Evolutionary conservation across 2,329 filamentous ascomycete genomes (phyloP), one percentile per base, ranked within the genome.

Genomic region (Colletotrichum sansevieriae): DNA sequence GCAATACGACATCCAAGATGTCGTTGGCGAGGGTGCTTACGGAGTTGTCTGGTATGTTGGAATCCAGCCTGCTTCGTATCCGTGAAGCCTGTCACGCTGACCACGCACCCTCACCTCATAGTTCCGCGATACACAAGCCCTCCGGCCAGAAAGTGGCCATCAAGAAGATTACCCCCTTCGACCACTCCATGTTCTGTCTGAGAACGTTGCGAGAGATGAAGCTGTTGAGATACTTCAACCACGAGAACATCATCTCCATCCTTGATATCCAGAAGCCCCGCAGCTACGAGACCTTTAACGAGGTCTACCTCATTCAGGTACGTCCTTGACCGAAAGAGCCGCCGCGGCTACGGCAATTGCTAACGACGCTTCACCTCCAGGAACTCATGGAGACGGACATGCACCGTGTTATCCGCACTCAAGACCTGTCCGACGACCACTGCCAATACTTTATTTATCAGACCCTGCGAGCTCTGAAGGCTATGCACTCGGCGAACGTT

Each of bases 391-490:
- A 99, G 85, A 99, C 96, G 55, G 96, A 99, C 78, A 99, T 99
- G 96, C 96, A 99, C 82, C 90, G 96, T 74, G 96, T 99, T 73
- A 99, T 99, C 77, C 94, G 96, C 75, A 99, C 96, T 44, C 96
- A 99, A 83, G 96, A 99, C 78, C 89, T 99, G 52, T 98, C 96
- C 43, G 96, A 99, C 81, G 96, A 99, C 80, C 96, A 99, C 82
- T 99, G 96, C 88, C 96, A 99, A 82, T 99, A 99, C 85, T 99
- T 99, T 84, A 99, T 99, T 83, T 99, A 99, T 86, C 96, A 99
- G 84, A 99, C 96, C 2, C 89, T 99, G 67, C 94, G 96, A 76
- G 96, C 95, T 11, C 87, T 99, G 76, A 99, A 99, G 86, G 96
- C 96, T 44, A 98, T 99, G 95, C 96, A 99, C 84, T 98, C 96